Conservation (phyloP, 1,284 basidiomycete species). For the Puccinia novopanici region DNA sequence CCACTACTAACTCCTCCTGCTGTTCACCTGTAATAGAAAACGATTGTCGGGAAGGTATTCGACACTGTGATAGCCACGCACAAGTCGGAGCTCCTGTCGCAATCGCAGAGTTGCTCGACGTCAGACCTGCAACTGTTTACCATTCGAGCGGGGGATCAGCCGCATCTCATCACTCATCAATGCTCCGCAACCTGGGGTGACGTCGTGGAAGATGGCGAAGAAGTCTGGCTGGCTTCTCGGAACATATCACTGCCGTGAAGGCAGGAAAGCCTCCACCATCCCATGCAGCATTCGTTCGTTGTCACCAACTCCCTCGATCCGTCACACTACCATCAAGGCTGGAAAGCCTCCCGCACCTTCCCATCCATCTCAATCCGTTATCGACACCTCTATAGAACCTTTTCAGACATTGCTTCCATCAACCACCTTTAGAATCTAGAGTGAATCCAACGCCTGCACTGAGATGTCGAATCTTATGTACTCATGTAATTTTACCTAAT, state of each 20-base stretch:
- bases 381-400: not conserved
- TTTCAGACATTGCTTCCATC: not conserved
- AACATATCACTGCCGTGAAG: not conserved
- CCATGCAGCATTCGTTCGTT: no score
- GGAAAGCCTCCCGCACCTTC: not conserved
- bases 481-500: no score
- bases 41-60: constrained; percentile 43
- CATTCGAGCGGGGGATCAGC: not conserved
- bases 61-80: constrained; percentile 21
- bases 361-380: not conserved
- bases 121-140: constrained; percentile 37
- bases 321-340: no score
- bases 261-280: not conserved
- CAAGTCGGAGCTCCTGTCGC: constrained; percentile 30
- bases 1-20: not conserved
- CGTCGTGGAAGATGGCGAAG: constrained; percentile 43
- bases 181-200: constrained; percentile 43
- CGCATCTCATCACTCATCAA: constrained; percentile 23
- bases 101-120: constrained; percentile 15
- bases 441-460: no score
- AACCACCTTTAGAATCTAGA: not conserved
- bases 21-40: no score
- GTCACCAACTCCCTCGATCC: no score
- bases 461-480: no score
- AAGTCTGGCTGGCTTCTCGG: constrained; percentile 44